These are phyloP conservation scores for Suillus occidentalis DNA, from an alignment of 768 basidiomycete species.

Conservation along the genomic window DNA sequence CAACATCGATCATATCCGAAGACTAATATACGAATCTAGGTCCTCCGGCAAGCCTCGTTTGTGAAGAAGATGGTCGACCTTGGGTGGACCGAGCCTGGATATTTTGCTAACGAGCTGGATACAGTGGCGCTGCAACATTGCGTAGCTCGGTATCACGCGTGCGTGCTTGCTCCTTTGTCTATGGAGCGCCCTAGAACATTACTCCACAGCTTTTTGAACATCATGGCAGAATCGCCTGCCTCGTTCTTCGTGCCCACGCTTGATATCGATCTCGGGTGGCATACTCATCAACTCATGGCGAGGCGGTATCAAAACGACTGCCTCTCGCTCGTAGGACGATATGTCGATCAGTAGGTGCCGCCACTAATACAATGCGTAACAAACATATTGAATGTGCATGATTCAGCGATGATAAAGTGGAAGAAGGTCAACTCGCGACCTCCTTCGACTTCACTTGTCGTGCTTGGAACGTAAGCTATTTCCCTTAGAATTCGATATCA, in stretches of 20 bases:
- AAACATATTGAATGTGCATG: not conserved
- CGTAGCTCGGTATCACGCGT: conserved; percentile 59
- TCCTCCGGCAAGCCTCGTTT: conserved; percentile 56
- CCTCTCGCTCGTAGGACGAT: conserved; percentile 38
- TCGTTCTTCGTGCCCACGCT: conserved; percentile 57
- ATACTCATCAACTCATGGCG: conserved; percentile 61
- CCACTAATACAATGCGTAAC: not conserved
- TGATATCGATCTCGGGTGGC: conserved; percentile 73
- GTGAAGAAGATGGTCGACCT: conserved; percentile 53
- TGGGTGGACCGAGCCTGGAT: conserved; percentile 47
- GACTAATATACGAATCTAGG: conserved; percentile 26
- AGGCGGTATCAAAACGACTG: conserved; percentile 44
- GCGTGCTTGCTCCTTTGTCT: conserved; percentile 12
- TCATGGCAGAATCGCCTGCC: conserved; percentile 45
- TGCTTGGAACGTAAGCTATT: conserved; percentile 42
- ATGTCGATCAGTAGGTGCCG: conserved; percentile 51
- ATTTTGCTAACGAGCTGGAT: conserved; percentile 38
- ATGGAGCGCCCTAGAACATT: not conserved
- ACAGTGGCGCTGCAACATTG: conserved; percentile 47
- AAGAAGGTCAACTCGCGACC: conserved; percentile 42
- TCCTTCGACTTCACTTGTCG: conserved; percentile 52
- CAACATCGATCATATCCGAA: not conserved
- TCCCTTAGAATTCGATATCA: not conserved
- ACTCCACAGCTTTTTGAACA: conserved; percentile 46
- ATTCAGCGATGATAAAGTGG: conserved; percentile 52